Percentiles rank a stretch among this genome's conserved stretches.
These are phyloP conservation scores for Musa acuminata DNA, from an alignment of 176 grass and related monocot species.

Conservation along the genomic window DNA sequence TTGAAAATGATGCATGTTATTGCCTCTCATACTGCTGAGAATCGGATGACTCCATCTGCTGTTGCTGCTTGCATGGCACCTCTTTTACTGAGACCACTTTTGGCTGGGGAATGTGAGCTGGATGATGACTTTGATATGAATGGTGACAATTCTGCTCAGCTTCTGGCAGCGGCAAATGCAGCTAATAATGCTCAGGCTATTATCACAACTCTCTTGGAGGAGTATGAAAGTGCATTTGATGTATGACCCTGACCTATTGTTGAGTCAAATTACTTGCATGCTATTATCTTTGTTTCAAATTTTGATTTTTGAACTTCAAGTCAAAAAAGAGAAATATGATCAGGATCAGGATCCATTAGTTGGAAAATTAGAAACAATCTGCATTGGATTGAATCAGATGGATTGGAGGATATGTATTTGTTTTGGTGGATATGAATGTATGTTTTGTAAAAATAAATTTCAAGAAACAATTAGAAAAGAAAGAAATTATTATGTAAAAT, in stretches of 20 bases:
- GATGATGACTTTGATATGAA: conserved; percentile 78
- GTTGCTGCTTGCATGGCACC: conserved; percentile 99
- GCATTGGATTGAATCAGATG: too few relatives aligned
- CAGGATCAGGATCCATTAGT: background rate
- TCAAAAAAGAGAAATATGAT: background rate
- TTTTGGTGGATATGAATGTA: too few relatives aligned
- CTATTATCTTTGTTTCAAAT: background rate
- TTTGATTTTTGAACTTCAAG: background rate
- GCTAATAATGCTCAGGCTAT: conserved; percentile 97
- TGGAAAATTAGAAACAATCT: too few relatives aligned
- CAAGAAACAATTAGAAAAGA: too few relatives aligned
- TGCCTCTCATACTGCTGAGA: conserved; percentile 73
- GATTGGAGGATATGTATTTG: too few relatives aligned
- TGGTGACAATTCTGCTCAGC: conserved; percentile 83
- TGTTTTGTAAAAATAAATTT: too few relatives aligned
- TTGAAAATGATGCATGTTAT: conserved; percentile 94
- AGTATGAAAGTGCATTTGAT: conserved; percentile 79
- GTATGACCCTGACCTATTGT: conserved; percentile 36
- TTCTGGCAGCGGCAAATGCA: conserved; percentile 93
- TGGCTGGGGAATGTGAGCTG: conserved; percentile 99
- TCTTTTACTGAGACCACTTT: conserved; percentile 84
- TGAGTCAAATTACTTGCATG: background rate
- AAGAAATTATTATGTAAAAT: too few relatives aligned
- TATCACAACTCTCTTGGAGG: conserved; percentile 73
- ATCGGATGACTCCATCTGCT: conserved; percentile 87